Percentiles rank a stretch among this genome's conserved stretches.
Evolutionary conservation across 1,139 yeast species (phyloP).

Genomic region (Nakaseomyces bracarensis): DNA sequence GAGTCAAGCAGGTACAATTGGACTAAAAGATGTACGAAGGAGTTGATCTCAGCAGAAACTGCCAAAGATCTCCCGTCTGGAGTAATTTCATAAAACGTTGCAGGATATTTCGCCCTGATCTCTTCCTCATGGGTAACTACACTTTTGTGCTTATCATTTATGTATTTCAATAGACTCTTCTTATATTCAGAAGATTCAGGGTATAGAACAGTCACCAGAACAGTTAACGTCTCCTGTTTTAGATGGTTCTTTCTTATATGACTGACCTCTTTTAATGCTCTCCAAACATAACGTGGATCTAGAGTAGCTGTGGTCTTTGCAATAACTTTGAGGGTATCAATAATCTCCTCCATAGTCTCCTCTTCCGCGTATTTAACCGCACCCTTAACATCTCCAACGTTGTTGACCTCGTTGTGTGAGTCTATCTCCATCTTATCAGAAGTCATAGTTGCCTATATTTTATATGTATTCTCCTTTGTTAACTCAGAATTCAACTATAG

Average conservation of each 20-base stretch:
- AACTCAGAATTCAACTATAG: no score
- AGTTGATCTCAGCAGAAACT: slow-evolving; percentile 69
- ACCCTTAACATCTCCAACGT: slow-evolving; percentile 6
- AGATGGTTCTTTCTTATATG: slow-evolving; percentile 53
- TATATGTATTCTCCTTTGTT: no score
- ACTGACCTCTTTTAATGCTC: slow-evolving; percentile 77
- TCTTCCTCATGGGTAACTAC: slow-evolving; percentile 28
- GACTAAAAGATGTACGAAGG: slow-evolving; percentile 68
- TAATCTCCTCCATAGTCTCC: slow-evolving; percentile 26
- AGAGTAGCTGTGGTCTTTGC: slow-evolving; percentile 65
- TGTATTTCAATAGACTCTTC: slow-evolving; percentile 38
- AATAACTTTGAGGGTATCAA: slow-evolving; percentile 30
- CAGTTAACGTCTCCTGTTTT: slow-evolving; percentile 45
- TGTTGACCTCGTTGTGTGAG: slow-evolving; percentile 23
- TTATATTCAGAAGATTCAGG: slow-evolving; percentile 45
- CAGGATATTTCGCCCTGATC: slow-evolving; percentile 29
- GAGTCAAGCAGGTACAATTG: slow-evolving; percentile 70
- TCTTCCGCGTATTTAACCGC: slow-evolving; percentile 23
- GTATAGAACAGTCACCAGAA: slow-evolving; percentile 42
- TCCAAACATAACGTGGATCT: slow-evolving; percentile 82
- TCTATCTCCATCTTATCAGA: slow-evolving; percentile 26
- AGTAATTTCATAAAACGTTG: slow-evolving; percentile 27
- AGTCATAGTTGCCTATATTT: slow-evolving; percentile 12
- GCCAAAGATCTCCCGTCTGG: slow-evolving; percentile 26
- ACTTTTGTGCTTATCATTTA: slow-evolving; percentile 33